Evolutionary conservation across 139 green algal genomes (phyloP).

Genomic region (Tetraselmis chui): DNA sequence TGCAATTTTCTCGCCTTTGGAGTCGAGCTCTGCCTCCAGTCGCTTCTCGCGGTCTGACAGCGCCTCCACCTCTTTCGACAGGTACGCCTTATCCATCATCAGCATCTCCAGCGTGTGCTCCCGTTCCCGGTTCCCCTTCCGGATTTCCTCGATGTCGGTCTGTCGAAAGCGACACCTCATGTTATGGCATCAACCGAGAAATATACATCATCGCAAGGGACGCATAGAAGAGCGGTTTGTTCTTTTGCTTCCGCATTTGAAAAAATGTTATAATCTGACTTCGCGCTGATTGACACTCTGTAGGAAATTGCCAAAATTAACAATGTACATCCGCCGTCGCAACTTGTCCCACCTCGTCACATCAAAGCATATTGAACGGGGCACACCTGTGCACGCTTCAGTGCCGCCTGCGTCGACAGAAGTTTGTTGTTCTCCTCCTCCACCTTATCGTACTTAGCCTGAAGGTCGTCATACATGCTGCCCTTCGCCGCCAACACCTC

Average conservation of each 20-base stretch:
- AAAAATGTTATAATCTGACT: too few species aligned
- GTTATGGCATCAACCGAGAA: too few species aligned
- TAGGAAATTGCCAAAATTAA: too few species aligned
- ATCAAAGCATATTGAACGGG: too few species aligned
- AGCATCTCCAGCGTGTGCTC: conserved; percentile 38
- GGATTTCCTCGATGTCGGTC: conserved; percentile 10
- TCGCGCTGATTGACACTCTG: too few species aligned
- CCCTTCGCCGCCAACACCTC: conserved; percentile 37
- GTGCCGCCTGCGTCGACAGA: conserved; percentile 19
- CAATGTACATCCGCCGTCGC: too few species aligned
- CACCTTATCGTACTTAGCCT: conserved; percentile 13
- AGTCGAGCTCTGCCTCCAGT: conserved; percentile 29
- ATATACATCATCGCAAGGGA: too few species aligned
- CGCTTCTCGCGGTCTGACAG: conserved; percentile 29
- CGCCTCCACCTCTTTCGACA: conserved; percentile 38
- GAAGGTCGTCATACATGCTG: conserved; percentile 40
- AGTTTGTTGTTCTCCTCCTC: conserved; percentile 31
- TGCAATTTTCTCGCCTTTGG: conserved; percentile 19
- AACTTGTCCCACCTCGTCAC: too few species aligned
- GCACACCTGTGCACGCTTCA: conserved; percentile 5
- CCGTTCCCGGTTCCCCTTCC: conserved; percentile 7
- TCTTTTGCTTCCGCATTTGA: too few species aligned
- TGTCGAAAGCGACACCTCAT: conserved; percentile 13
- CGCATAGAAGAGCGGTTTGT: too few species aligned
- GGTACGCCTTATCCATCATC: conserved; percentile 43